Conservation (phyloP, 768 basidiomycete species). For the Tylopilus balloui region DNA sequence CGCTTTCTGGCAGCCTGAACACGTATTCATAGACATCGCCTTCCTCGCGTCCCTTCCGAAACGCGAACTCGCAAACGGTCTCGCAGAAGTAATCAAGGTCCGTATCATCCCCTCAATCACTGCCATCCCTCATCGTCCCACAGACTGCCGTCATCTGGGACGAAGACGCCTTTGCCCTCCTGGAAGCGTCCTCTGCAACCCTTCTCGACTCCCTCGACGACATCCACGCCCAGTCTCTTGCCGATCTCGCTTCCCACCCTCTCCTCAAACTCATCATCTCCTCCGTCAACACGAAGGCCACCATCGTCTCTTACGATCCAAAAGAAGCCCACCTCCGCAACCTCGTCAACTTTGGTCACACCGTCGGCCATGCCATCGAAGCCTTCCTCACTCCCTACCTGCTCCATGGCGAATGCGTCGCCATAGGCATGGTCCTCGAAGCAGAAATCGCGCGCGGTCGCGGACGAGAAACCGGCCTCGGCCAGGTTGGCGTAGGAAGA, state of each 20-base stretch:
- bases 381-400: conserved; percentile 90
- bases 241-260: conserved; percentile 77
- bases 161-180: conserved; percentile 78
- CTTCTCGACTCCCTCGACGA: conserved; percentile 84
- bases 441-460: conserved; percentile 88
- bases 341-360: conserved; percentile 98
- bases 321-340: conserved; percentile 96
- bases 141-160: conserved; percentile 99
- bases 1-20: conserved; percentile 97
- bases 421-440: conserved; percentile 94
- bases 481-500: conserved; percentile 89
- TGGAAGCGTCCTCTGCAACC: conserved; percentile 81
- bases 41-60: conserved; percentile 91
- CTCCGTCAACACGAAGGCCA: conserved; percentile 92
- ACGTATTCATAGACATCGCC: conserved; percentile 95
- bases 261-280: conserved; percentile 89
- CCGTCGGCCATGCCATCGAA: conserved; percentile 97
- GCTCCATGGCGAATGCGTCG: conserved; percentile 95
- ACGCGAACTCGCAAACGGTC: conserved; percentile 96
- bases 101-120: conserved; percentile 16
- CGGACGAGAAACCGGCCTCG: conserved; percentile 57
- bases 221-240: conserved; percentile 41
- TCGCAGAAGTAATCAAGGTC: conserved; percentile 98
- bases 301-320: conserved; percentile 96
- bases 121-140: background rate